phyloP scores from a whole-genome alignment of 345 rosid genomes.

The Salix suchowensis region DNA sequence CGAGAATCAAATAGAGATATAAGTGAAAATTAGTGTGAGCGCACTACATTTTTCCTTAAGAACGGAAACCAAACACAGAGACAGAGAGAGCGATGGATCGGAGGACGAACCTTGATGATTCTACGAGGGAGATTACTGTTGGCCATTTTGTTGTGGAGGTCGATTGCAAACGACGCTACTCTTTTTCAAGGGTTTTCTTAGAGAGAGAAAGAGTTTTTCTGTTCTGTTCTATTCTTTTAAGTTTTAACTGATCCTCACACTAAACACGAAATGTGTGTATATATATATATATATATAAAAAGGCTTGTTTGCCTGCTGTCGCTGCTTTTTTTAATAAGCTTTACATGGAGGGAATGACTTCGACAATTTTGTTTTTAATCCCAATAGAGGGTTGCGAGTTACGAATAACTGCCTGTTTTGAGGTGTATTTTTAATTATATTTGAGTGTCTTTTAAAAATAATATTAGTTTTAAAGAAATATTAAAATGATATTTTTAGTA shows the following conservation, averaged over 20 bases:
- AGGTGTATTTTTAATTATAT: no score
- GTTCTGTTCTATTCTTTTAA: neutral
- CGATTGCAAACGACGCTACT: conserved; percentile 17
- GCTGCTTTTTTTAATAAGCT: neutral
- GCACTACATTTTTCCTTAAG: neutral
- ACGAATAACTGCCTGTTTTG: no score
- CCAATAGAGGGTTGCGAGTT: no score
- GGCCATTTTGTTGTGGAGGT: conserved; percentile 46
- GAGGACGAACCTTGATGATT: conserved; percentile 75
- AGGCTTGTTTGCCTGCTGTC: neutral
- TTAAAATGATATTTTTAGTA: no score
- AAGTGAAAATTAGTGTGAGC: neutral
- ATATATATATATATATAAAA: no score
- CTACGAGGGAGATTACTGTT: conserved; percentile 91
- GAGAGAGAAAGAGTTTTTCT: neutral
- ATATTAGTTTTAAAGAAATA: no score
- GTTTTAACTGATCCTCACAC: neutral
- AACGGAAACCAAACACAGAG: neutral
- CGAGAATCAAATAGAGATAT: neutral
- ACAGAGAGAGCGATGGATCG: neutral
- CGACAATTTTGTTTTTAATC: no score
- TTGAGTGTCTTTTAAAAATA: no score
- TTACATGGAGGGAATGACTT: no score
- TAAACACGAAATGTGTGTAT: neutral
- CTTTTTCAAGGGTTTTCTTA: conserved; percentile 2